Percentiles rank a stretch among this genome's conserved stretches.
Conservation (phyloP, 805 yeast species). For the Monosporozyma aerobia region DNA sequence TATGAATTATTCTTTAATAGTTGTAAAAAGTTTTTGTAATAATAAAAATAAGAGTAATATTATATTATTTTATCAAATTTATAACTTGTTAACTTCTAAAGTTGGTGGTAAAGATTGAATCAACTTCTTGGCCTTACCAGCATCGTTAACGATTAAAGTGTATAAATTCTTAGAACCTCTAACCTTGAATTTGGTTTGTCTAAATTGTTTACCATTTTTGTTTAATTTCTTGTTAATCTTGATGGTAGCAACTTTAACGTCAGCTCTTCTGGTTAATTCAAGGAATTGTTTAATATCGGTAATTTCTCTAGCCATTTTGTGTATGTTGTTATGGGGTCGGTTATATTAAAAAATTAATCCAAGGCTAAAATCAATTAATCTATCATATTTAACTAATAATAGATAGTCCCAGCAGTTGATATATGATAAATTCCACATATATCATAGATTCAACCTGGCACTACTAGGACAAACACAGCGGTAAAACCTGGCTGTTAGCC, state of each 20-base stretch:
- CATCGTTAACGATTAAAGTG: constrained; percentile 92
- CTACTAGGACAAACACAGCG: background rate
- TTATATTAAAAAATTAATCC: background rate
- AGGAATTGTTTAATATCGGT: constrained; percentile 96
- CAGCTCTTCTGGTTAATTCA: constrained; percentile 93
- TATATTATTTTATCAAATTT: constrained; percentile 13
- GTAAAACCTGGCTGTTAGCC: too few species aligned
- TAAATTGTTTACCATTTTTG: constrained; percentile 73
- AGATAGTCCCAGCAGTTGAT: background rate
- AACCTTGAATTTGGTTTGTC: constrained; percentile 97
- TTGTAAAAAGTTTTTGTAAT: too few species aligned
- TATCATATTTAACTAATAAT: background rate
- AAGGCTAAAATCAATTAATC: background rate
- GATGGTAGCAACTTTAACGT: constrained; percentile 87
- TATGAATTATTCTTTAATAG: too few species aligned
- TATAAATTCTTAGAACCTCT: constrained; percentile 92
- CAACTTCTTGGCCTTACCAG: constrained; percentile 94
- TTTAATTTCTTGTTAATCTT: constrained; percentile 82
- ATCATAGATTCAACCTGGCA: background rate
- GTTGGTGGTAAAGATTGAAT: constrained; percentile 96
- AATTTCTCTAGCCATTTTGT: constrained; percentile 51
- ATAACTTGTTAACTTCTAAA: constrained; percentile 54
- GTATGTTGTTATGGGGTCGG: background rate
- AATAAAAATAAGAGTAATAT: background rate
- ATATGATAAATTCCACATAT: background rate